A percentile compares a stretch with the other conserved stretches of the same genome.
Conservation (phyloP, 176 grass and related monocot genomes). For the Oryza longistaminata region DNA sequence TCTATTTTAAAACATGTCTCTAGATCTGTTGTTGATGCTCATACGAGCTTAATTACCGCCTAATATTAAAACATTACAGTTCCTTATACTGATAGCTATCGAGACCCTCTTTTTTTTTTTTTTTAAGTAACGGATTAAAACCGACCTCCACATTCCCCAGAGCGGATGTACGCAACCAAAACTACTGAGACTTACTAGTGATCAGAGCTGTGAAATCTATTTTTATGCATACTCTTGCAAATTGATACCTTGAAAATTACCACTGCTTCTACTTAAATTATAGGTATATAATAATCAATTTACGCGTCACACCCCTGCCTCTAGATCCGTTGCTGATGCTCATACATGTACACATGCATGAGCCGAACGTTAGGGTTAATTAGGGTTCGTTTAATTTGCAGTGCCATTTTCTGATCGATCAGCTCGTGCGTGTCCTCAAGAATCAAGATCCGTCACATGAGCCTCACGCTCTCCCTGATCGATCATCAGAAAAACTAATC, state of each 20-base stretch:
- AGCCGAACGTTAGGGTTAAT: neutral
- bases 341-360: neutral
- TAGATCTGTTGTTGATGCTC: too few species aligned
- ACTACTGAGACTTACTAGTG: too few species aligned
- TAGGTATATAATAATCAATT: neutral
- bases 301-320: neutral
- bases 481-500: neutral
- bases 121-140: too few species aligned
- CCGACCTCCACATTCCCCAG: too few species aligned
- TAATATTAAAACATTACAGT: too few species aligned
- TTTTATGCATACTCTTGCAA: too few species aligned
- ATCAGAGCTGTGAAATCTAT: too few species aligned
- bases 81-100: too few species aligned
- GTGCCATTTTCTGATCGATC: neutral
- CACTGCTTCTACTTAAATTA: neutral
- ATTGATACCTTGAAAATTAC: neutral
- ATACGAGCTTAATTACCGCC: too few species aligned
- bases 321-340: neutral
- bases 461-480: conserved; percentile 19
- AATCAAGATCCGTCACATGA: conserved; percentile 41
- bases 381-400: neutral
- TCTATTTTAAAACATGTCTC: too few species aligned
- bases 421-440: neutral
- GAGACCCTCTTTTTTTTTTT: too few species aligned
- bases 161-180: too few species aligned